Conservation (phyloP, 192 early-diverging fungal species). For the Rhizophagus prolifer region DNA sequence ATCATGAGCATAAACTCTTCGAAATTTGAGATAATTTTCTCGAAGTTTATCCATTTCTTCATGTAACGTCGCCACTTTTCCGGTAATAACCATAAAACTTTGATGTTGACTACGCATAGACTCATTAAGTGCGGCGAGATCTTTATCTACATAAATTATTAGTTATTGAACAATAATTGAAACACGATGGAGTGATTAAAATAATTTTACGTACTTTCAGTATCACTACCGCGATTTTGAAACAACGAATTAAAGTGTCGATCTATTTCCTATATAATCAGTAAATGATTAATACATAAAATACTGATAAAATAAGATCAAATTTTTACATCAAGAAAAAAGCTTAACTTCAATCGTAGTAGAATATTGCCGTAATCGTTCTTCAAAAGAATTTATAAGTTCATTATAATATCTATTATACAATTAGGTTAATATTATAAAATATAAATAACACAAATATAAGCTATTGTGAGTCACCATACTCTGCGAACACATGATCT, state of each 20-base stretch:
- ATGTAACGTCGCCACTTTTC: constrained; percentile 23
- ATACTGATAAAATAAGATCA: neutral
- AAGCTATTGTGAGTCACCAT: neutral
- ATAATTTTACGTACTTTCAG: neutral
- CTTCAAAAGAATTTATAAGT: constrained; percentile 7
- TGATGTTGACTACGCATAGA: constrained; percentile 27
- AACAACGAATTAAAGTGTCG: constrained; percentile 14
- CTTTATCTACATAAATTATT: neutral
- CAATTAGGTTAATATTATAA: neutral
- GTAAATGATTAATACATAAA: neutral
- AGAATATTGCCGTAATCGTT: constrained; percentile 23
- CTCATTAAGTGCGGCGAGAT: constrained; percentile 8
- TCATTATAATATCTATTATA: constrained; percentile 25
- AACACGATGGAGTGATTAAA: neutral
- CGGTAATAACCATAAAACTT: constrained; percentile 27
- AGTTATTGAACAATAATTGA: neutral
- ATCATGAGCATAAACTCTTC: neutral
- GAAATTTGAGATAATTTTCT: constrained; percentile 18
- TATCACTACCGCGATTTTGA: neutral
- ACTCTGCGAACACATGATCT: constrained; percentile 10
- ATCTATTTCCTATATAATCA: constrained; percentile 20
- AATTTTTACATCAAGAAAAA: neutral
- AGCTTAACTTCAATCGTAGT: constrained; percentile 11
- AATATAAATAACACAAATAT: neutral
- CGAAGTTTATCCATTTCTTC: constrained; percentile 25